Base-by-base conservation (phyloP, 441 rosid species). In the Gossypium lobatum region DNA sequence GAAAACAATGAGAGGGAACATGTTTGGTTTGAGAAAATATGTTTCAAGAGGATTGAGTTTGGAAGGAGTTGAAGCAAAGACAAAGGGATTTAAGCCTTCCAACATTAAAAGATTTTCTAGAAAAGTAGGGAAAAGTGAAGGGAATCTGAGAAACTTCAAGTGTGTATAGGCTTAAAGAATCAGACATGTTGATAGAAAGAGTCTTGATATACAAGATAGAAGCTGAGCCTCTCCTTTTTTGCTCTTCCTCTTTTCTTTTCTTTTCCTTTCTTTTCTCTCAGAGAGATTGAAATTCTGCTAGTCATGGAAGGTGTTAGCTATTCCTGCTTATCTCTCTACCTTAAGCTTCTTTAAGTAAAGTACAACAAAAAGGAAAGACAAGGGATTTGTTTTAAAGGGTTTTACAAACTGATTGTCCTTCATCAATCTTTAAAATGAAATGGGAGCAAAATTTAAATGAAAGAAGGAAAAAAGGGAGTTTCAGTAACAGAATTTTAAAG, bases 161-260 rank as follows among this genome's bases (percentile, higher is more conserved):
- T 59, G 80, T 79, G 81, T 52, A 71, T 61, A 48, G 74, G 82
- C 74, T 79, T 45, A 72, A 82, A 77, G 88, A 83, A 85, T 80
- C 85, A 78, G 84, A 82, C 89, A 87, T 85, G 61, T 84, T 64
- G 72, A 37, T 5, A 50, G 73, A 66, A 78, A 63, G 84, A 84
- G 86, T 71, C 85, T 87, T 87, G 79, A 83, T 74, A 78, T 77
- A 80, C 86, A 88, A 87, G 89, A 82, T 83, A 84, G 86, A 83
- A 74, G 82, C 80, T 76, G 70, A 75, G 81, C 78, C 83, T 79
- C 80, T 75, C 82, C 86, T 84, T 87, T 82, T 80, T 61, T 18
- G 25, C 48, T 77, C 80, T 74, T 78, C 57, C 73, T 80, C 63
- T 64, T 55, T 55, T 55, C 58, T 71, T 65, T 73, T 62, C 37